Conservation (phyloP, 257 asterid species). For the Vinca minor region DNA sequence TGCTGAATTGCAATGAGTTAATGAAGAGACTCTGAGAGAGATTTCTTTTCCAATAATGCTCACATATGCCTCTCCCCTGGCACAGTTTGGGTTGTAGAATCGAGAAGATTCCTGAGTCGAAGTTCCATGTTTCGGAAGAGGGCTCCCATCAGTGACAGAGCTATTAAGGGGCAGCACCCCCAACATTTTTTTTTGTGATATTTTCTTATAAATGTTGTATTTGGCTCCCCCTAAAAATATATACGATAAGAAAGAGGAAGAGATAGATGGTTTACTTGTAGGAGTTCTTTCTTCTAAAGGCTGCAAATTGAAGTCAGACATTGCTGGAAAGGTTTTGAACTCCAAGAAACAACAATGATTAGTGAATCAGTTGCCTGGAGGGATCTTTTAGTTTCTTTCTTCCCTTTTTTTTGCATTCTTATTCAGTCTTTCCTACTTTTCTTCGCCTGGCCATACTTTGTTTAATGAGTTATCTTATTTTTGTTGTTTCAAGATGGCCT, state of each 20-base stretch:
- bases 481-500: background rate
- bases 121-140: constrained; percentile 38
- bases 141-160: constrained; percentile 35
- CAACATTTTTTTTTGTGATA: no score
- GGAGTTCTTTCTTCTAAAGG: constrained; percentile 31
- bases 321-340: constrained; percentile 24
- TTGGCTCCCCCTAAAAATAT: constrained; percentile 1
- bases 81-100: constrained; percentile 65
- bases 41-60: background rate
- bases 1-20: background rate
- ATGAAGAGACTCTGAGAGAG: background rate
- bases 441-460: background rate
- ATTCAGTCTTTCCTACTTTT: background rate
- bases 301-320: constrained; percentile 34
- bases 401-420: background rate
- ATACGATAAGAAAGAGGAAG: constrained; percentile 53
- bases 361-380: no score
- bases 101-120: constrained; percentile 46
- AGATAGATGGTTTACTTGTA: constrained; percentile 34
- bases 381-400: no score
- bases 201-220: no score
- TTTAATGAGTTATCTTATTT: background rate
- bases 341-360: constrained; percentile 36
- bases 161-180: no score
- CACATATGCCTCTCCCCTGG: constrained; percentile 9